phyloP scores from a whole-genome alignment of 2,329 filamentous ascomycete species.

The Aspergillus novofumigatus region DNA sequence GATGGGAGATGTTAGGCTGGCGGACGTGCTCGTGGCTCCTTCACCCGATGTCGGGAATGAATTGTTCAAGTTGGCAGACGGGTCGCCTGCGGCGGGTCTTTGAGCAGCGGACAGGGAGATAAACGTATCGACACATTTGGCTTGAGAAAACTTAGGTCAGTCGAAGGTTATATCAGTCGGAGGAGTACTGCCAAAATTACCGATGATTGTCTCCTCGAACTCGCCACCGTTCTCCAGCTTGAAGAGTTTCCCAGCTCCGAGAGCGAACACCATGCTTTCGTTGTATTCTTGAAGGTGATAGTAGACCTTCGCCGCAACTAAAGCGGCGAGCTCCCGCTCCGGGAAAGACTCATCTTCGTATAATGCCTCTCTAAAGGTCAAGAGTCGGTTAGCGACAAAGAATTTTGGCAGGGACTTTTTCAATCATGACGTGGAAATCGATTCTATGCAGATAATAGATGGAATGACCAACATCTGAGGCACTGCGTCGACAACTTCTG shows the following conservation, averaged over 20 bases:
- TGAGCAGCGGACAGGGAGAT: conserved; percentile 70
- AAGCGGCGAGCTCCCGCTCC: conserved; percentile 86
- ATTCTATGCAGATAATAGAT: neutral
- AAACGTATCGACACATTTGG: conserved; percentile 97
- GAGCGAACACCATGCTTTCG: conserved; percentile 97
- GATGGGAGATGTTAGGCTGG: conserved; percentile 74
- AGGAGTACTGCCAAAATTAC: conserved; percentile 36
- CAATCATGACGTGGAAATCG: neutral
- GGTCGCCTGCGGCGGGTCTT: conserved; percentile 48
- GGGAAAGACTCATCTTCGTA: conserved; percentile 96
- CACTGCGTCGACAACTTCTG: conserved; percentile 87
- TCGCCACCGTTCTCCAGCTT: conserved; percentile 86
- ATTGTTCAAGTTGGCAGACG: conserved; percentile 68
- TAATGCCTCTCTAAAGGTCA: conserved; percentile 71
- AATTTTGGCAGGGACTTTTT: neutral
- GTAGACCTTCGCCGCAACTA: conserved; percentile 96
- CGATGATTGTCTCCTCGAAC: conserved; percentile 98
- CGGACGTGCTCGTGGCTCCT: conserved; percentile 63
- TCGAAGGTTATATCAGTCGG: neutral
- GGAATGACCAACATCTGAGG: conserved; percentile 74
- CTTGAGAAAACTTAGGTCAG: conserved; percentile 29
- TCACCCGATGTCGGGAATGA: conserved; percentile 67
- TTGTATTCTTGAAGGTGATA: conserved; percentile 99
- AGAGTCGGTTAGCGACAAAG: conserved; percentile 11
- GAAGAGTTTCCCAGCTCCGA: conserved; percentile 92